These are phyloP conservation scores for Apiospora pterosperma DNA, from an alignment of 2,329 filamentous ascomycete species.

Conservation along the genomic window DNA sequence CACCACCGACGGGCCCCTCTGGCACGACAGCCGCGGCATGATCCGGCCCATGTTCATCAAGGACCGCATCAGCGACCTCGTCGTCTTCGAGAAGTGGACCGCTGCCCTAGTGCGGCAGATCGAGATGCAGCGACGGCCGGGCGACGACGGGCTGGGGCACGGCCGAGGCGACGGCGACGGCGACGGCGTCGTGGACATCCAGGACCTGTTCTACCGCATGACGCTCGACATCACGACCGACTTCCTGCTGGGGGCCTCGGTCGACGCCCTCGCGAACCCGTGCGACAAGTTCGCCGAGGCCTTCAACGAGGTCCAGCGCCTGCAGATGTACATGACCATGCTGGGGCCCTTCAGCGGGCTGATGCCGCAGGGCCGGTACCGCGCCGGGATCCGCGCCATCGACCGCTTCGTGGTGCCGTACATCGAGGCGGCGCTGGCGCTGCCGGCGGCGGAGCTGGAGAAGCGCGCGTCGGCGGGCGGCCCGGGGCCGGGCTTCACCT, in stretches of 20 bases:
- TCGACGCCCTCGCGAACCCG: slow-evolving; percentile 4
- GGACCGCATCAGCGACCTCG: slow-evolving; percentile 45
- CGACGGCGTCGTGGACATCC: slow-evolving; percentile 48
- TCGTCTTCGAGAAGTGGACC: slow-evolving; percentile 59
- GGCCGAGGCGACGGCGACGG: slow-evolving; percentile 67
- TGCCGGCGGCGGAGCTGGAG: slow-evolving; percentile 63
- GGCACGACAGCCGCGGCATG: slow-evolving; percentile 51
- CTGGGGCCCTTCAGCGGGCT: slow-evolving; percentile 5
- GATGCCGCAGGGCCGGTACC: slow-evolving; percentile 40
- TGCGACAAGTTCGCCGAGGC: slow-evolving; percentile 62
- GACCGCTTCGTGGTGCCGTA: slow-evolving; percentile 68
- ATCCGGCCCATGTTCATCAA: slow-evolving; percentile 52
- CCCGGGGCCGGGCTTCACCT: slow-evolving; percentile 65
- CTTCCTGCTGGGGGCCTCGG: slow-evolving; percentile 9
- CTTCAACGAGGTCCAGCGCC: slow-evolving; percentile 66
- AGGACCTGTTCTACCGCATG: slow-evolving; percentile 61
- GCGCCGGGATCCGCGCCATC: slow-evolving; percentile 59
- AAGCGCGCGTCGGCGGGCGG: slow-evolving; percentile 56
- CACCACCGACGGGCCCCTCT: slow-evolving; percentile 46
- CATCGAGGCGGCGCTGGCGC: slow-evolving; percentile 62
- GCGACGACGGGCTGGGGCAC: slow-evolving; percentile 54
- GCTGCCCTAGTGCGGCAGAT: slow-evolving; percentile 55
- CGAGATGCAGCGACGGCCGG: slow-evolving; percentile 37
- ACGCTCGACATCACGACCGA: slow-evolving; percentile 51
- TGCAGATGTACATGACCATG: slow-evolving; percentile 59